Conservation (phyloP, 2,329 filamentous ascomycete species). For the Xylariales sp. region DNA sequence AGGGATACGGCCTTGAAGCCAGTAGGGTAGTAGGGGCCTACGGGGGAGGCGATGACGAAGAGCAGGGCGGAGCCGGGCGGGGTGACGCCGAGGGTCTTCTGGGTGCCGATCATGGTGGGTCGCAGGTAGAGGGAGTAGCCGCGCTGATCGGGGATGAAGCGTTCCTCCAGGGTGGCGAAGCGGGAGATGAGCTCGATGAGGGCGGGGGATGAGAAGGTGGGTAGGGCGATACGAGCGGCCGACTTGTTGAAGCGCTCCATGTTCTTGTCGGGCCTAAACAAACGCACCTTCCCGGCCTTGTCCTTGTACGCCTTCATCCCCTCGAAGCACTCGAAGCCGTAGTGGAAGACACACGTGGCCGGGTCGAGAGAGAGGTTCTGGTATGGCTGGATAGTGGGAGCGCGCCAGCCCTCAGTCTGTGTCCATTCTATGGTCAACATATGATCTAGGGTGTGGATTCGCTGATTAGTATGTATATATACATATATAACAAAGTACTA, state of each 20-base stretch:
- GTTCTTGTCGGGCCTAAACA: slow-evolving; percentile 96
- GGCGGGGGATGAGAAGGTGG: slow-evolving; percentile 79
- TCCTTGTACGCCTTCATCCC: slow-evolving; percentile 99
- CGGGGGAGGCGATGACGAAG: slow-evolving; percentile 94
- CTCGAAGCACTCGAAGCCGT: slow-evolving; percentile 98
- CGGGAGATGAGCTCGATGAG: slow-evolving; percentile 85
- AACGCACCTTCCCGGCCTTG: slow-evolving; percentile 77
- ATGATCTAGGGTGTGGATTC: slow-evolving; percentile 73
- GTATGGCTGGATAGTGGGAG: slow-evolving; percentile 88
- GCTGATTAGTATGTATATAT: not conserved
- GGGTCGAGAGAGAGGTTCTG: slow-evolving; percentile 97
- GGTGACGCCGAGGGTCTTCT: slow-evolving; percentile 90
- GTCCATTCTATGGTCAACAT: slow-evolving; percentile 98
- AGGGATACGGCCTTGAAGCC: slow-evolving; percentile 97
- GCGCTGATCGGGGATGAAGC: slow-evolving; percentile 86
- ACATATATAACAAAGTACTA: no score
- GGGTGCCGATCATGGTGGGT: slow-evolving; percentile 97
- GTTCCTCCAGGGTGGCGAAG: slow-evolving; percentile 82
- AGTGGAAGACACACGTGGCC: slow-evolving; percentile 97
- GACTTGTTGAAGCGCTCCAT: slow-evolving; percentile 96
- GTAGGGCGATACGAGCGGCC: slow-evolving; percentile 88
- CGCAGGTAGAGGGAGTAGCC: slow-evolving; percentile 97
- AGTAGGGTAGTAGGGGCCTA: slow-evolving; percentile 97
- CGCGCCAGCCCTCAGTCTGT: slow-evolving; percentile 82
- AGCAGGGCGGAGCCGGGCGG: slow-evolving; percentile 92